These are phyloP conservation scores for Microcyclospora tardicrescens DNA, from an alignment of 2,329 filamentous ascomycete genomes.

Conservation along the genomic window DNA sequence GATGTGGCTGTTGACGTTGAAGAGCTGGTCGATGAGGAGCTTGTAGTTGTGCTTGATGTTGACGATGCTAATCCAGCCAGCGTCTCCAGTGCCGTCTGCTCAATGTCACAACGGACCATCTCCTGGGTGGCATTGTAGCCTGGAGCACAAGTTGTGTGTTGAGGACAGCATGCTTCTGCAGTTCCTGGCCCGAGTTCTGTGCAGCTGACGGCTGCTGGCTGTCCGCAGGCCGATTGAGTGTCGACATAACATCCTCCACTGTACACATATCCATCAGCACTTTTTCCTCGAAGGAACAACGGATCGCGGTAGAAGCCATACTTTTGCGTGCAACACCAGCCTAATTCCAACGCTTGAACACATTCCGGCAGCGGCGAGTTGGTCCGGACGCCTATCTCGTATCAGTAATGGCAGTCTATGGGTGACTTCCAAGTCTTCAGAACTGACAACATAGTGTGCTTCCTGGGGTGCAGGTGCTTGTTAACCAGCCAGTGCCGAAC, in stretches of 20 bases:
- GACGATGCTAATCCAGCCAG: not conserved
- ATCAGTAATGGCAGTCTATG: not conserved
- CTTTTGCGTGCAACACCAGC: constrained; percentile 6
- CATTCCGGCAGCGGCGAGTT: constrained; percentile 1
- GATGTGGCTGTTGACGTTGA: too few relatives aligned
- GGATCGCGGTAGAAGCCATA: too few relatives aligned
- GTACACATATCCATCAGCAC: too few relatives aligned
- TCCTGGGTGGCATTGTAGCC: constrained; percentile 1
- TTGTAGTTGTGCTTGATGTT: not conserved
- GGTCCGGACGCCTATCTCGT: not conserved
- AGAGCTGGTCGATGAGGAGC: not conserved
- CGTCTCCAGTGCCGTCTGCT: not conserved
- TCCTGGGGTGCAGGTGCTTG: constrained; percentile 5
- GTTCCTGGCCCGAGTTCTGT: constrained; percentile 2
- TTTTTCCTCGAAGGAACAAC: too few relatives aligned
- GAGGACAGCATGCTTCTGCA: constrained; percentile 6
- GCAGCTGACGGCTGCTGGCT: constrained; percentile 6
- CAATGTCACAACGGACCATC: constrained; percentile 3
- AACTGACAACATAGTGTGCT: constrained; percentile 6
- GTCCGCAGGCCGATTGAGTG: constrained; percentile 2
- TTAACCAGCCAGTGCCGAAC: constrained; percentile 3
- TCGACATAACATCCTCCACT: constrained; percentile 5
- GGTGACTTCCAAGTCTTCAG: not conserved
- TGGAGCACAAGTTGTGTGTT: constrained; percentile 4
- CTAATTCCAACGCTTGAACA: constrained; percentile 1